A percentile compares a stretch with the other conserved stretches of the same genome.
Conservation (phyloP, 2,329 filamentous ascomycete genomes). For the Blumeria hordei region DNA sequence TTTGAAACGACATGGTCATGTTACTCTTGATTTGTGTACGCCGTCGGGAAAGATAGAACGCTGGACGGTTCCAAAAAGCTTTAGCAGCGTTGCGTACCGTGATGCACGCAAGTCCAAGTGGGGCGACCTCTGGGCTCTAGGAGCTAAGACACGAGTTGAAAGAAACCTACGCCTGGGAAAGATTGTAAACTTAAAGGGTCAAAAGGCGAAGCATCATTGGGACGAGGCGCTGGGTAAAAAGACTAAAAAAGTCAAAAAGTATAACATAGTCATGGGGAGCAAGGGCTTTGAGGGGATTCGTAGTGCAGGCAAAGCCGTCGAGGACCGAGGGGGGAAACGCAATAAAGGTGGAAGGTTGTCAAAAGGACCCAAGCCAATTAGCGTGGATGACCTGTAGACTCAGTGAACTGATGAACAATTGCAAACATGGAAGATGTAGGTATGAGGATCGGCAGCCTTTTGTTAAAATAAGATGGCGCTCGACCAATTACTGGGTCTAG, state of each 20-base stretch:
- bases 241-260: conserved; percentile 14
- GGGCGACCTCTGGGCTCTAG: conserved; percentile 91
- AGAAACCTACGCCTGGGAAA: conserved; percentile 27
- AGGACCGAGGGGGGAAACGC: conserved; percentile 12
- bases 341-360: conserved; percentile 1
- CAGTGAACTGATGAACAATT: too few relatives aligned
- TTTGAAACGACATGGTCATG: conserved; percentile 69
- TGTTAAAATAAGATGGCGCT: too few relatives aligned
- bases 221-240: conserved; percentile 16
- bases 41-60: conserved; percentile 66
- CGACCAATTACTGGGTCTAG: too few relatives aligned
- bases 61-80: conserved; percentile 74
- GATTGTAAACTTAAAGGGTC: conserved; percentile 3
- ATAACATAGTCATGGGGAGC: conserved; percentile 17
- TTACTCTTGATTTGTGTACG: conserved; percentile 79
- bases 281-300: conserved; percentile 12
- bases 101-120: conserved; percentile 76
- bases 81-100: conserved; percentile 60
- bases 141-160: conserved; percentile 59
- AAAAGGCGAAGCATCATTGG: conserved; percentile 16
- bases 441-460: too few relatives aligned
- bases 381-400: conserved; percentile 1
- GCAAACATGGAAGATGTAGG: too few relatives aligned
- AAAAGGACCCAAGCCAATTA: neutral
- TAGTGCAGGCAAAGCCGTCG: conserved; percentile 8